Conservation (phyloP, 805 yeast species). For the Zygosaccharomyces bailii region DNA sequence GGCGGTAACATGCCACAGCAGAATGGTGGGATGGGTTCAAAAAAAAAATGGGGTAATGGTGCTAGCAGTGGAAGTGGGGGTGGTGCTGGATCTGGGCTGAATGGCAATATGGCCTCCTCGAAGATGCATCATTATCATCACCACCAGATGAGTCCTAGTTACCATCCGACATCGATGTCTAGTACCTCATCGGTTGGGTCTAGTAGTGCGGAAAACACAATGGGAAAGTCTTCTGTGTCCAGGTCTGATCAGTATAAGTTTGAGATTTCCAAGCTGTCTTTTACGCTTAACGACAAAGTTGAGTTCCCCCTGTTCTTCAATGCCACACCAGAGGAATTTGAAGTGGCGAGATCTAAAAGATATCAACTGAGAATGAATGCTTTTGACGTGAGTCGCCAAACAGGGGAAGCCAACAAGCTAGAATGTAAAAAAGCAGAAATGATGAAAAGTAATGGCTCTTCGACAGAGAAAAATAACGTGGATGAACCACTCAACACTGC, state of each 20-base stretch:
- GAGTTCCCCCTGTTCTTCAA: constrained; percentile 33
- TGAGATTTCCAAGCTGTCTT: constrained; percentile 24
- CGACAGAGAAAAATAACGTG: neutral
- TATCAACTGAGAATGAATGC: constrained; percentile 18
- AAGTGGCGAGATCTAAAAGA: constrained; percentile 30
- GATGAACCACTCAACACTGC: constrained; percentile 1
- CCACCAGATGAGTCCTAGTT: constrained; percentile 16
- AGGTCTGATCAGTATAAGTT: constrained; percentile 27
- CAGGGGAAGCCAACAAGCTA: neutral
- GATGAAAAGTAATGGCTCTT: neutral
- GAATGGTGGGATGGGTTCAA: constrained; percentile 16
- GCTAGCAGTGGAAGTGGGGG: constrained; percentile 3
- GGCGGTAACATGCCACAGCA: constrained; percentile 16
- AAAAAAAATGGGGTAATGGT: constrained; percentile 28
- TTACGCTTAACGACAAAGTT: constrained; percentile 9
- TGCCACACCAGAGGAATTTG: constrained; percentile 32
- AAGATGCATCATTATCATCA: constrained; percentile 20
- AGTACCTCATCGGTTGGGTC: constrained; percentile 6
- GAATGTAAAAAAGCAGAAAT: neutral
- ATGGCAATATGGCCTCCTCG: constrained; percentile 11
- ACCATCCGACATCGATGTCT: constrained; percentile 11
- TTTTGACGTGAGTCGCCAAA: neutral
- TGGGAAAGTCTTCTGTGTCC: constrained; percentile 8
- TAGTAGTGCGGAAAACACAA: neutral
- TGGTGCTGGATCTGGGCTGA: constrained; percentile 9